These are phyloP conservation scores for Hypoxylon fuscum DNA, from an alignment of 495 filamentous ascomycete genomes.

Conservation along the genomic window DNA sequence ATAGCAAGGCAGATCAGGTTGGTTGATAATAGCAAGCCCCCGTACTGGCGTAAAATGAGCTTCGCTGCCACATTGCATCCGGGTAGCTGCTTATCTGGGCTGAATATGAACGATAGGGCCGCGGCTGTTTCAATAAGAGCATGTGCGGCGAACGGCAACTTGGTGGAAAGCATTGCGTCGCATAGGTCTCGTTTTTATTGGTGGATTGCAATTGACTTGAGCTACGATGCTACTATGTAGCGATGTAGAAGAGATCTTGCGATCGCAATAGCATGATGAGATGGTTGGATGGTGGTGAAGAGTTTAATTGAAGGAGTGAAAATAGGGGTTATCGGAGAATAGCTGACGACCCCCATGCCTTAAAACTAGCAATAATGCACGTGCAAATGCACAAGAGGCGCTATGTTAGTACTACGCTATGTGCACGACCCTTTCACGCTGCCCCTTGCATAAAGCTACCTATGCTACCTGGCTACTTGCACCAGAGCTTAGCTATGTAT, in stretches of 20 bases:
- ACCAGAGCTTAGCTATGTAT: too few species aligned
- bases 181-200: neutral
- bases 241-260: neutral
- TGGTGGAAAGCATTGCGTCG: conserved; percentile 21
- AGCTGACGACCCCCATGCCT: neutral
- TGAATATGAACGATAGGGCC: conserved; percentile 44
- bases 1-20: conserved; percentile 43
- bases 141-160: conserved; percentile 40
- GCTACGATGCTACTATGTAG: neutral
- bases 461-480: too few species aligned
- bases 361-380: conserved; percentile 14
- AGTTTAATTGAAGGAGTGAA: neutral
- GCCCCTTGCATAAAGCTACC: conserved; percentile 20
- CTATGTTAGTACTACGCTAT: too few species aligned
- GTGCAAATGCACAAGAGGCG: conserved; percentile 16
- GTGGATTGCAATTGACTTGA: neutral
- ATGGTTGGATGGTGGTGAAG: neutral
- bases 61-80: conserved; percentile 39
- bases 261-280: too few species aligned
- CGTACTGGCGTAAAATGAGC: conserved; percentile 52
- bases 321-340: neutral
- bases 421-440: neutral
- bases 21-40: conserved; percentile 49
- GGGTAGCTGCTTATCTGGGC: conserved; percentile 43
- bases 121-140: conserved; percentile 40